These are phyloP conservation scores for Phlebopus sp. DNA, from an alignment of 1,284 basidiomycete genomes.

Conservation along the genomic window DNA sequence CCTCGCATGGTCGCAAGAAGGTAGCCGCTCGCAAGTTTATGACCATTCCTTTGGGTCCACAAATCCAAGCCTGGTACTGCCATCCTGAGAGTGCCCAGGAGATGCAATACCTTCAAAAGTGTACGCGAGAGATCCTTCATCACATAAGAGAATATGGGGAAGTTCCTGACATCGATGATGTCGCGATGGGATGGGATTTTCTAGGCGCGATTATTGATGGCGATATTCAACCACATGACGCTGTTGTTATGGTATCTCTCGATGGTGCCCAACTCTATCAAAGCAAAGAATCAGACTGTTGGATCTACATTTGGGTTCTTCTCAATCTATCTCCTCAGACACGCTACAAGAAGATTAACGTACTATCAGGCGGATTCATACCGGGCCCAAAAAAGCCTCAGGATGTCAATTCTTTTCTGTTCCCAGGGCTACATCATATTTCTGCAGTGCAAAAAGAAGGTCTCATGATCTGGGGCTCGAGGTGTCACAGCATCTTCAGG, in stretches of 20 bases:
- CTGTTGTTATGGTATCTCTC: constrained; percentile 4
- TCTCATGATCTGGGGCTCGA: neutral
- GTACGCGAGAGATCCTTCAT: constrained; percentile 4
- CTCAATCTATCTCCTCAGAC: constrained; percentile 1
- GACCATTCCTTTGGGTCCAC: constrained; percentile 36
- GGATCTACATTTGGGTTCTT: constrained; percentile 8
- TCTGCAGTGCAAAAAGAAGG: constrained; percentile 1
- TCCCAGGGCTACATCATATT: constrained; percentile 7
- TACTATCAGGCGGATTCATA: constrained; percentile 4
- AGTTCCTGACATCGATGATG: neutral
- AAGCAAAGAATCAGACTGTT: constrained; percentile 6
- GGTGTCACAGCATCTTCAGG: neutral
- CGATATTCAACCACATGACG: constrained; percentile 3
- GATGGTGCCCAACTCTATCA: constrained; percentile 6
- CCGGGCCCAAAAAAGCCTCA: constrained; percentile 7
- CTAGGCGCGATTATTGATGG: neutral
- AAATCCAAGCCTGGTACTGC: constrained; percentile 33
- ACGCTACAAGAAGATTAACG: constrained; percentile 5
- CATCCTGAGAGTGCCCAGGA: constrained; percentile 19
- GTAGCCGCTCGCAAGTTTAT: constrained; percentile 26
- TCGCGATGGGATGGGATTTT: neutral
- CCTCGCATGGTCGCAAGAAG: neutral
- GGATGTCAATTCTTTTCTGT: constrained; percentile 8
- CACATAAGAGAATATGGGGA: neutral
- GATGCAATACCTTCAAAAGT: constrained; percentile 17